phyloP scores from a whole-genome alignment of 2,329 filamentous ascomycete species.

The Eutypa lata region DNA sequence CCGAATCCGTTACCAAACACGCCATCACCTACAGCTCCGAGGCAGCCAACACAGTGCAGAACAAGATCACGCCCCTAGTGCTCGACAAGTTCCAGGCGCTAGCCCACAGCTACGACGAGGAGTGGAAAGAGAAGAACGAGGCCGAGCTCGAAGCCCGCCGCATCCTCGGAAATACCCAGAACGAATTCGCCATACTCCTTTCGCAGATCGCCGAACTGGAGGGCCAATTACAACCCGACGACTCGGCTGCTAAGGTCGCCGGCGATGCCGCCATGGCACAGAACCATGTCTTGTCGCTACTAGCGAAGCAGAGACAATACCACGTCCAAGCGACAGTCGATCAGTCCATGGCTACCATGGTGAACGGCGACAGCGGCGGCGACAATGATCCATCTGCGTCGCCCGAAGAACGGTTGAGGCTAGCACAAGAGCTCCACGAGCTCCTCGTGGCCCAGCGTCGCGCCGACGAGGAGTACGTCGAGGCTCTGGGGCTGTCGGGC shows the following conservation, averaged over 20 bases:
- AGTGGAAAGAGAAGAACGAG: slow-evolving; percentile 70
- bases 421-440: slow-evolving; percentile 56
- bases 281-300: slow-evolving; percentile 46
- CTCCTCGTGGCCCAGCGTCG: slow-evolving; percentile 58
- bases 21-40: slow-evolving; percentile 52
- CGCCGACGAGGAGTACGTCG: slow-evolving; percentile 65
- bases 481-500: slow-evolving; percentile 65
- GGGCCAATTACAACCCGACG: slow-evolving; percentile 52
- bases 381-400: slow-evolving; percentile 44
- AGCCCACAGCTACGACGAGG: slow-evolving; percentile 68
- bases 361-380: slow-evolving; percentile 39
- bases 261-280: slow-evolving; percentile 50
- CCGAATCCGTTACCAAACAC: slow-evolving; percentile 40
- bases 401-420: slow-evolving; percentile 52
- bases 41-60: slow-evolving; percentile 66
- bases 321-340: slow-evolving; percentile 52
- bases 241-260: slow-evolving; percentile 46
- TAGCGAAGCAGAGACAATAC: slow-evolving; percentile 51
- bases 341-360: slow-evolving; percentile 45
- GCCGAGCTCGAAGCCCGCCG: slow-evolving; percentile 66
- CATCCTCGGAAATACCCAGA: slow-evolving; percentile 63
- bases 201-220: slow-evolving; percentile 60
- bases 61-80: slow-evolving; percentile 66
- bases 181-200: slow-evolving; percentile 60
- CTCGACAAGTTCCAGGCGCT: slow-evolving; percentile 71